These are phyloP conservation scores for Boletus fagicola DNA, from an alignment of 768 basidiomycete species.

Conservation along the genomic window DNA sequence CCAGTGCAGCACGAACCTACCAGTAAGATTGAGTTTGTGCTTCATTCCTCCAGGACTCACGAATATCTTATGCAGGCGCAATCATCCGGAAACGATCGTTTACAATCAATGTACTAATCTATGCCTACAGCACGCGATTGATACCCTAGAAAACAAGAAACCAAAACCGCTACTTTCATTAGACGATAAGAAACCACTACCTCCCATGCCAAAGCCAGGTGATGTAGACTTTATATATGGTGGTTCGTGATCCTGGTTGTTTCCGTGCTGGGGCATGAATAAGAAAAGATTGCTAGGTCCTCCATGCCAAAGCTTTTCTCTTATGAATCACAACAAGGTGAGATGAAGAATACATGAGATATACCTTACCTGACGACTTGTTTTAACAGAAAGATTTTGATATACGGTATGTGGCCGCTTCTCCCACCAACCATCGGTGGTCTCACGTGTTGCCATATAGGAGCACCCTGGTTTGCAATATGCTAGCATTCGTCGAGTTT, in stretches of 20 bases:
- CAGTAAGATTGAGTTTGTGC: slow-evolving; percentile 38
- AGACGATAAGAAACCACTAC: slow-evolving; percentile 38
- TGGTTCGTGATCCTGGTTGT: slow-evolving; percentile 40
- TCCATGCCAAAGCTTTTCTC: slow-evolving; percentile 73
- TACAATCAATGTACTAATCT: slow-evolving; percentile 65
- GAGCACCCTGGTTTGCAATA: slow-evolving; percentile 62
- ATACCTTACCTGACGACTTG: slow-evolving; percentile 3
- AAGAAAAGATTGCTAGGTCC: slow-evolving; percentile 46
- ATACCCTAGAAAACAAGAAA: slow-evolving; percentile 41
- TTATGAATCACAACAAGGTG: slow-evolving; percentile 61
- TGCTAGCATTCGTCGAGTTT: slow-evolving; percentile 68
- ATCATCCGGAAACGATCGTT: slow-evolving; percentile 59
- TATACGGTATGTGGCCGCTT: slow-evolving; percentile 42
- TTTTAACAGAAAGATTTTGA: slow-evolving; percentile 53
- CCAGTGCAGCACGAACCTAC: slow-evolving; percentile 63
- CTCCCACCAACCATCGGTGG: not conserved
- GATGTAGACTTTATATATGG: slow-evolving; percentile 74
- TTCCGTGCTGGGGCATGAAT: not conserved
- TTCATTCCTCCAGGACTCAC: not conserved
- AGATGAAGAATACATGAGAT: slow-evolving; percentile 11
- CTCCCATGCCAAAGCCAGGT: slow-evolving; percentile 53
- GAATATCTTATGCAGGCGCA: slow-evolving; percentile 41
- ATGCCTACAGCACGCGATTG: slow-evolving; percentile 58
- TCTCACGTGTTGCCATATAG: slow-evolving; percentile 31
- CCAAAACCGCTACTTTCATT: slow-evolving; percentile 41